Evolutionary conservation across 2,329 filamentous ascomycete species (phyloP).

Genomic region (Hymenoscyphus occultus): DNA sequence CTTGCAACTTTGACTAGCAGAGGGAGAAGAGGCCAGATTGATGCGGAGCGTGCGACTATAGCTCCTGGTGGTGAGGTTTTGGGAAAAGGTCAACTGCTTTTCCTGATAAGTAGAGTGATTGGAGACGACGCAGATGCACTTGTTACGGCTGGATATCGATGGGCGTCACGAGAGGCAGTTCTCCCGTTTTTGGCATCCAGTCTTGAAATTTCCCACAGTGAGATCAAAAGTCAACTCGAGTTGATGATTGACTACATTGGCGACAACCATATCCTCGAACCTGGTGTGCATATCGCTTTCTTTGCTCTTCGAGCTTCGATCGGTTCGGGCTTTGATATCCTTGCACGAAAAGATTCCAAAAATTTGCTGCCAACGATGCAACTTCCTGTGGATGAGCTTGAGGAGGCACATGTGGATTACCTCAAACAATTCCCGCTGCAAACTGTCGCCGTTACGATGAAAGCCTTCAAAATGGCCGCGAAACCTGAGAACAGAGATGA

Average conservation of each 20-base stretch:
- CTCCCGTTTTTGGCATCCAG: constrained; percentile 64
- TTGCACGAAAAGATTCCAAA: constrained; percentile 39
- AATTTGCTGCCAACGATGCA: constrained; percentile 59
- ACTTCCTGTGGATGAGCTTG: constrained; percentile 49
- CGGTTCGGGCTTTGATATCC: constrained; percentile 39
- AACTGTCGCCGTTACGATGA: constrained; percentile 45
- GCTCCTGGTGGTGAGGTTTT: constrained; percentile 52
- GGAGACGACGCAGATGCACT: constrained; percentile 59
- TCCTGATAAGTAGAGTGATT: constrained; percentile 66
- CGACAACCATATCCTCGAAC: constrained; percentile 43
- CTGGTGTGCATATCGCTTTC: constrained; percentile 56
- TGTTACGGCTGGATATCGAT: constrained; percentile 72
- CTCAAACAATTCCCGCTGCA: constrained; percentile 44
- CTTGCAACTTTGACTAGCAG: constrained; percentile 6
- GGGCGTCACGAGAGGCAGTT: constrained; percentile 68
- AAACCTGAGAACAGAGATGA: constrained; percentile 39
- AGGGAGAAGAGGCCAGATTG: constrained; percentile 5
- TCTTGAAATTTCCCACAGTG: constrained; percentile 67
- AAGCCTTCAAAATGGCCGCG: constrained; percentile 37
- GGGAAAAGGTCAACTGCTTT: constrained; percentile 75
- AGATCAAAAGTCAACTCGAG: constrained; percentile 59
- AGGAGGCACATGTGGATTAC: constrained; percentile 52
- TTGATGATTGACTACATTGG: constrained; percentile 61
- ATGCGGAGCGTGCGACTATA: constrained; percentile 51
- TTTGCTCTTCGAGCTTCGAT: constrained; percentile 54